phyloP scores from a whole-genome alignment of 2,329 filamentous ascomycete species.

The Fusarium sp. region DNA sequence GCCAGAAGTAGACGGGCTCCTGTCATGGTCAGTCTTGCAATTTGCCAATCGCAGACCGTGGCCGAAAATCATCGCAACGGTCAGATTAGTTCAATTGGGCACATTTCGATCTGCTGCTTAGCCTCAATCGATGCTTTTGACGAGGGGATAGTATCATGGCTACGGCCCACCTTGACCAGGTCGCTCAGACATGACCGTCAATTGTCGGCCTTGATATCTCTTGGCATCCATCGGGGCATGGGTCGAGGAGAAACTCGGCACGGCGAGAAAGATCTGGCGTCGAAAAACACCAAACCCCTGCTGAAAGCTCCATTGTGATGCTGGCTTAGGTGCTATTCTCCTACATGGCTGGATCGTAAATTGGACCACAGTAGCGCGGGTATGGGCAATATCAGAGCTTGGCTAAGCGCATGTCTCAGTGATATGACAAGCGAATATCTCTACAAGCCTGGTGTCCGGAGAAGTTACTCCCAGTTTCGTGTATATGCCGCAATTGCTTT shows the following conservation, averaged over 20 bases:
- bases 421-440: constrained; percentile 31
- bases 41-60: neutral
- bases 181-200: constrained; percentile 30
- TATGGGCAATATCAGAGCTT: constrained; percentile 33
- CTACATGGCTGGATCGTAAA: constrained; percentile 39
- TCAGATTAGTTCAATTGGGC: neutral
- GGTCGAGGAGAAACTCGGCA: constrained; percentile 10
- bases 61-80: constrained; percentile 3
- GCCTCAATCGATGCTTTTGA: constrained; percentile 3
- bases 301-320: constrained; percentile 14
- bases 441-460: constrained; percentile 9
- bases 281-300: constrained; percentile 15
- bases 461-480: constrained; percentile 24
- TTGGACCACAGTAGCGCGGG: constrained; percentile 30
- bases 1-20: constrained; percentile 12
- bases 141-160: constrained; percentile 12
- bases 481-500: constrained; percentile 28
- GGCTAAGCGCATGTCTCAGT: constrained; percentile 32
- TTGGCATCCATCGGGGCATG: constrained; percentile 30
- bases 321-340: constrained; percentile 18
- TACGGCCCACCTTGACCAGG: constrained; percentile 14
- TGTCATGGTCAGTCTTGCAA: neutral
- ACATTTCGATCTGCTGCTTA: neutral
- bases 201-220: constrained; percentile 20
- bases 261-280: constrained; percentile 19